phyloP scores from a whole-genome alignment of 148 eudicot genomes.

The Camellia lanceoleosa region DNA sequence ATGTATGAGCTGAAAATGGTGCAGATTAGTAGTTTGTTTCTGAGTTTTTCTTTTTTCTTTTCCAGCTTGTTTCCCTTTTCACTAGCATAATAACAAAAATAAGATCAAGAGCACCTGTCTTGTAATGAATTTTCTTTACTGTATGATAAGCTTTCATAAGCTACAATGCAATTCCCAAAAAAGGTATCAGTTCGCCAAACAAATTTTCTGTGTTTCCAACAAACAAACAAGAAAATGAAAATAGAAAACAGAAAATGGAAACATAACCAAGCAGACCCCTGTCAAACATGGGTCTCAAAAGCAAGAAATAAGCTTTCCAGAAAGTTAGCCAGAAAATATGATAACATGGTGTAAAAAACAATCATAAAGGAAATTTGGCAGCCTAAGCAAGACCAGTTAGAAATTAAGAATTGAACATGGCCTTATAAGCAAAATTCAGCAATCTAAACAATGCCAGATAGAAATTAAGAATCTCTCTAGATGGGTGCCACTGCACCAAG shows the following conservation, averaged over 20 bases:
- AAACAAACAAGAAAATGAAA: too few species aligned
- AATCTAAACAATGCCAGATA: not conserved
- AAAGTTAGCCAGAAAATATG: not conserved
- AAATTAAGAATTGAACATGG: too few species aligned
- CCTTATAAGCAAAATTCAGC: not conserved
- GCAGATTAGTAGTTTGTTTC: conserved; percentile 14
- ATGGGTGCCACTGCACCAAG: not conserved
- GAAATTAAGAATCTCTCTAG: not conserved
- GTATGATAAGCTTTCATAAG: not conserved
- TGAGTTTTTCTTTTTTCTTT: conserved; percentile 10
- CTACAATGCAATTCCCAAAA: not conserved
- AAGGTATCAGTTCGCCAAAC: too few species aligned
- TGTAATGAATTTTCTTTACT: not conserved
- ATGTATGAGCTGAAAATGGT: not conserved
- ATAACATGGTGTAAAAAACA: not conserved
- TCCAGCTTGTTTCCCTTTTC: not conserved
- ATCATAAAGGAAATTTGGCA: not conserved
- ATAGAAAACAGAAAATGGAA: too few species aligned
- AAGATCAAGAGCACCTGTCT: conserved; percentile 3
- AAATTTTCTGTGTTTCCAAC: too few species aligned
- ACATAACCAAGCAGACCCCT: not conserved
- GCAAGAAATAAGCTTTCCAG: not conserved
- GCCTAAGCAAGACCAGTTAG: not conserved
- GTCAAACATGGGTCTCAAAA: too few species aligned
- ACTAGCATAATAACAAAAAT: conserved; percentile 15